phyloP scores from a whole-genome alignment of 495 filamentous ascomycete species.

The Aspergillus homomorphus region DNA sequence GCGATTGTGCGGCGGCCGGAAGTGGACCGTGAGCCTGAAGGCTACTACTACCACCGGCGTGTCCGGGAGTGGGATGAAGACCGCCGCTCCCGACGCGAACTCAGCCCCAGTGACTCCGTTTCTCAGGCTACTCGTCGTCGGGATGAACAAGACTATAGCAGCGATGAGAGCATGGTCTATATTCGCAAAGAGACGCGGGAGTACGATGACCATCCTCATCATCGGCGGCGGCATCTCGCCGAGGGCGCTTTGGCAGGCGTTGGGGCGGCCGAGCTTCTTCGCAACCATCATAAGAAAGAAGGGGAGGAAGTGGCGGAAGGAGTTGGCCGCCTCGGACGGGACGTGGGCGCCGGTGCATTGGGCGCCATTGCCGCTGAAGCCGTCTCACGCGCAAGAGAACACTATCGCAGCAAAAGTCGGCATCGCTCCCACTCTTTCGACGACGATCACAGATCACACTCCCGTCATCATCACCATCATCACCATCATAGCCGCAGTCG shows the following conservation, averaged over 20 bases:
- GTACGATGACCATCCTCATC: constrained; percentile 52
- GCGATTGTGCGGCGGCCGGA: constrained; percentile 68
- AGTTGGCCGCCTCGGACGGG: constrained; percentile 65
- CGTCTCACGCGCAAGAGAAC: constrained; percentile 66
- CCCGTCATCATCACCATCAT: constrained; percentile 37
- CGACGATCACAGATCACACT: constrained; percentile 45
- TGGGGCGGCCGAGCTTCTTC: constrained; percentile 69
- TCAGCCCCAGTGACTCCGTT: constrained; percentile 57
- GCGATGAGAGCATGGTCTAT: constrained; percentile 64
- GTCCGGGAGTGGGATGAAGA: constrained; percentile 56
- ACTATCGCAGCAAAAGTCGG: constrained; percentile 63
- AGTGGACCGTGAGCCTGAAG: constrained; percentile 43
- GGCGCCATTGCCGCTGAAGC: constrained; percentile 81
- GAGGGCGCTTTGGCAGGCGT: constrained; percentile 81
- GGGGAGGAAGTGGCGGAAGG: constrained; percentile 56
- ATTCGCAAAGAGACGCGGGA: constrained; percentile 53
- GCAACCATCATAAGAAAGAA: constrained; percentile 60
- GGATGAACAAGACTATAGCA: constrained; percentile 49
- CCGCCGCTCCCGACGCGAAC: constrained; percentile 48
- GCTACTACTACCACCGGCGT: constrained; percentile 65
- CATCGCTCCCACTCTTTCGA: constrained; percentile 48
- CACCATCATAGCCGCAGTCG: constrained; percentile 37
- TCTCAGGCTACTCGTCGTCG: constrained; percentile 48
- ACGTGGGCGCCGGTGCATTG: constrained; percentile 74
- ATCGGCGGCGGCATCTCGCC: constrained; percentile 76